A percentile compares a stretch with the other conserved stretches of the same genome.
Evolutionary conservation across 352 stramenopile genomes (phyloP).

Genomic region (Globisporangium lucens): DNA sequence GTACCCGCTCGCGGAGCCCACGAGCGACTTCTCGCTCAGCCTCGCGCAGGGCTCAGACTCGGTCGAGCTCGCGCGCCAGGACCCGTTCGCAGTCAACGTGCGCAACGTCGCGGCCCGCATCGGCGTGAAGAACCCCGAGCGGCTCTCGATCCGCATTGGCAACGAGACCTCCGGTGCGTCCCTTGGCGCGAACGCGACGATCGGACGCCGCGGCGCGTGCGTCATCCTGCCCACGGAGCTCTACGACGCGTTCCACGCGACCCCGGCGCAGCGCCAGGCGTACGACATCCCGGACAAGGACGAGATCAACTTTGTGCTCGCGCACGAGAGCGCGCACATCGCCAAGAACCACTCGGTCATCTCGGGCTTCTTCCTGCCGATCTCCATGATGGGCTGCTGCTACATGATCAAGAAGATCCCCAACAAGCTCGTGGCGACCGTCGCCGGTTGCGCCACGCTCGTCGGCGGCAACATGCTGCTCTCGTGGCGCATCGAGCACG

Average conservation of each 20-base stretch:
- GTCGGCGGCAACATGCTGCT: slow-evolving; percentile 58
- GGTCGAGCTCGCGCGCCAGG: slow-evolving; percentile 45
- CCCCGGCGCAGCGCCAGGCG: slow-evolving; percentile 33
- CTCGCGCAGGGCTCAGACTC: slow-evolving; percentile 56
- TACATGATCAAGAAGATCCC: slow-evolving; percentile 62
- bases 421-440: slow-evolving; percentile 64
- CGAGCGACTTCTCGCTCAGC: slow-evolving; percentile 51
- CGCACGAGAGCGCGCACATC: slow-evolving; percentile 80
- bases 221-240: slow-evolving; percentile 74
- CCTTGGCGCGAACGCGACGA: slow-evolving; percentile 60
- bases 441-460: slow-evolving; percentile 43
- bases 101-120: slow-evolving; percentile 54
- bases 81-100: slow-evolving; percentile 66
- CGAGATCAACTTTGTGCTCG: slow-evolving; percentile 82
- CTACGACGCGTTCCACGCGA: slow-evolving; percentile 79
- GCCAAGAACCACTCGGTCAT: slow-evolving; percentile 77
- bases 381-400: slow-evolving; percentile 55
- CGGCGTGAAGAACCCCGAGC: slow-evolving; percentile 64
- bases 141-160: slow-evolving; percentile 63
- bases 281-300: slow-evolving; percentile 63
- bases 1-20: slow-evolving; percentile 61
- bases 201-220: slow-evolving; percentile 48
- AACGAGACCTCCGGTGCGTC: slow-evolving; percentile 61
- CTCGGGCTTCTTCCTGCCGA: slow-evolving; percentile 52
- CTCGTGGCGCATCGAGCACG: slow-evolving; percentile 79